Evolutionary conservation across 2,329 filamentous ascomycete species (phyloP), one percentile per base, ranked within the genome.

Genomic region (Trichophaea hybrida): DNA sequence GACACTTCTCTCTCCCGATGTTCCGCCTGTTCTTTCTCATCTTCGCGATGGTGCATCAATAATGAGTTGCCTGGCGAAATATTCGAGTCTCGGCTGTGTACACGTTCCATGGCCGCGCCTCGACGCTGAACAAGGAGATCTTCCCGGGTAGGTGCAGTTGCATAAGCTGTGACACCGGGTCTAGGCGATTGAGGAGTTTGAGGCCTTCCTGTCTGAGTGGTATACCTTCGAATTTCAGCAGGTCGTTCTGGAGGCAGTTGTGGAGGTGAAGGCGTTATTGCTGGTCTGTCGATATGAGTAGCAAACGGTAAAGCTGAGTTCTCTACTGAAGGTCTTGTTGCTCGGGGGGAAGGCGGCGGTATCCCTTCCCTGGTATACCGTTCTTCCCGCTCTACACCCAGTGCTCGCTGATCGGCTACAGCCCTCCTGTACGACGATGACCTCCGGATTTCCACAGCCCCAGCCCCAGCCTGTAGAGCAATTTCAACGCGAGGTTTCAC

Each of bases 1-100:
- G 15, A 32, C n/a, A 76, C 80, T 68, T 85, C 83, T 61, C 82
- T 81, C 64, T 85, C 84, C 59, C 61, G 59, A 10, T 58, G 34
- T 38, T 64, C 60, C 24, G 56, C 57, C 49, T 65, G 46, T 44
- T 61, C 59, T 59, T 64, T 35, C 38, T 60, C 59, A 52, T 60
- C 57, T 58, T 63, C 60, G 54, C 66, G 63, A 57, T 66, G 64
- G 52, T 67, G 66, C 17, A 68, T 64, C 8, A 67, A 38, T 17
- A 68, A 60, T 58, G 67, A 68, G 31, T 60, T 67, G n/a, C 66
- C 65, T 38, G 67, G 67, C 35, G 67, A 68, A 17, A 66, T 58
- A 44, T 63, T 57, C 31, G 64, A 59, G 33, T 61, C 57, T 59
- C 61, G 54, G 31, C 63, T 63, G 1, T 57, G 51, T 10, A 48